Evolutionary conservation across 177 flowering plant genomes (phyloP).

Genomic region (Telopea speciosissima): DNA sequence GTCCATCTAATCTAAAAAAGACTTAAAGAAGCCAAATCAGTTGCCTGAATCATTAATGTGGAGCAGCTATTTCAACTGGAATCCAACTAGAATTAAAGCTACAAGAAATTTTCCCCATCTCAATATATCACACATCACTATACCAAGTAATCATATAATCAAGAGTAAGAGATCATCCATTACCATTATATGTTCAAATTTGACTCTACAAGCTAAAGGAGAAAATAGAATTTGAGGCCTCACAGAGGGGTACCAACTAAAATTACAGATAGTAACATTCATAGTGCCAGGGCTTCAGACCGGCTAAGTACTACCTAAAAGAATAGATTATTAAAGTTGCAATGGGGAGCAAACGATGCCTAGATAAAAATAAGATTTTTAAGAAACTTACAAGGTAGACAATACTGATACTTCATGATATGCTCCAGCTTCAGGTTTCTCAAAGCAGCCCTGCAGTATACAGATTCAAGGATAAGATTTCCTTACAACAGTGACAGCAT

Average conservation of each 20-base stretch:
- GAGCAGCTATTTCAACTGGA: background rate
- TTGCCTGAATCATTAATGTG: background rate
- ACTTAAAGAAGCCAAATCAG: background rate
- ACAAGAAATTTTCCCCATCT: background rate
- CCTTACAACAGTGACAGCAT: background rate
- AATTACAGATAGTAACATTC: too few species aligned
- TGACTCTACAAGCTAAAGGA: too few species aligned
- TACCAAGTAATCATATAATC: background rate
- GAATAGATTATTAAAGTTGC: background rate
- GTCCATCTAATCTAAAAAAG: background rate
- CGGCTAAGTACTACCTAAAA: too few species aligned
- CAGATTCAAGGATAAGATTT: constrained; percentile 1
- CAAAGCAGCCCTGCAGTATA: constrained; percentile 66
- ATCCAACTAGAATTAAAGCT: background rate
- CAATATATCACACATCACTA: background rate
- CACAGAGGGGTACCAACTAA: too few species aligned
- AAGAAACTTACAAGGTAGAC: constrained; percentile 74
- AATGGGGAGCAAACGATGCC: too few species aligned
- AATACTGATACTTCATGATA: constrained; percentile 78
- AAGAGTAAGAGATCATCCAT: background rate
- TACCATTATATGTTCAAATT: too few species aligned
- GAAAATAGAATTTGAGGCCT: too few species aligned
- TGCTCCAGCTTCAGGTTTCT: constrained; percentile 77
- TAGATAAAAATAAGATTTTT: background rate
- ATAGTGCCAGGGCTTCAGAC: too few species aligned